A percentile compares a stretch with the other conserved stretches of the same genome.
Conservation (phyloP, 768 basidiomycete species). For the Serendipita sp. region DNA sequence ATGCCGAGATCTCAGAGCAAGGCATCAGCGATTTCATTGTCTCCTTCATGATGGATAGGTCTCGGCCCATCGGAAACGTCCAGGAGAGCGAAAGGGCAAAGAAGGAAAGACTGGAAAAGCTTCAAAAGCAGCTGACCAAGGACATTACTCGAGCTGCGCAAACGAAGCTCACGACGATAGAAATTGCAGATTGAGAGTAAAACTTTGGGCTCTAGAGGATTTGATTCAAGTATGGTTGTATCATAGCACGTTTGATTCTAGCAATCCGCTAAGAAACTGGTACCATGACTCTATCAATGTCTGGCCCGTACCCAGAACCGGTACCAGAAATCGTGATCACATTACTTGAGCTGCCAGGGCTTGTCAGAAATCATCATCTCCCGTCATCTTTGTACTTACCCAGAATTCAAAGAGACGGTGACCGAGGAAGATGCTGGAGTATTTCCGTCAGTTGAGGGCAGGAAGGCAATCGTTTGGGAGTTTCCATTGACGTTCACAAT, state of each 20-base stretch:
- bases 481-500: constrained; percentile 9
- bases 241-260: neutral
- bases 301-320: constrained; percentile 2
- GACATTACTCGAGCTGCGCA: neutral
- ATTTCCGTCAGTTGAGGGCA: constrained; percentile 9
- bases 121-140: neutral
- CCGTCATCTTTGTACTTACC: neutral
- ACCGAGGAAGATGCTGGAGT: constrained; percentile 9
- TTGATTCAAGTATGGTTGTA: no score
- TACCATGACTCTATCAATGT: constrained; percentile 12
- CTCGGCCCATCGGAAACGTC: neutral
- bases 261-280: constrained; percentile 7
- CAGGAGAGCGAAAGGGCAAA: constrained; percentile 1
- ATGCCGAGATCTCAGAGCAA: constrained; percentile 69
- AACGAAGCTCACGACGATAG: neutral
- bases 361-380: neutral
- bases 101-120: constrained; percentile 2
- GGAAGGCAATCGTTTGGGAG: constrained; percentile 10
- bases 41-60: constrained; percentile 50
- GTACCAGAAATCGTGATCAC: constrained; percentile 5
- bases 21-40: constrained; percentile 61
- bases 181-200: neutral
- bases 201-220: no score
- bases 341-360: neutral
- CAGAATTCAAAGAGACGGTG: constrained; percentile 9